Conservation (phyloP, 805 yeast species). For the Nakazawaea molendinolei region DNA sequence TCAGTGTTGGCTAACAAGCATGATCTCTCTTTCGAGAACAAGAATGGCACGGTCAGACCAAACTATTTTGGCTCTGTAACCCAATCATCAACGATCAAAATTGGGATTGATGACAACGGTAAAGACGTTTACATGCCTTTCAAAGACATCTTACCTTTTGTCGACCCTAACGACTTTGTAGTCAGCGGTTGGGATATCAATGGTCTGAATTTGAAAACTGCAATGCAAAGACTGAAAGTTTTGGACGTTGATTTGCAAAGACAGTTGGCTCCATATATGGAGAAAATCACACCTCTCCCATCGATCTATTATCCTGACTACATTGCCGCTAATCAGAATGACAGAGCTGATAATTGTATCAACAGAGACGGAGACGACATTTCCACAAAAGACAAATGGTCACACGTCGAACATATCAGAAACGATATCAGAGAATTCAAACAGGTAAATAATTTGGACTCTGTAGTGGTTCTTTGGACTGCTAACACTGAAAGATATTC, state of each 20-base stretch:
- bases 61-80: constrained; percentile 94
- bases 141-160: constrained; percentile 82
- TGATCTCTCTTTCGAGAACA: constrained; percentile 70
- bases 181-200: constrained; percentile 95
- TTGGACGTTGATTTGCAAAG: constrained; percentile 80
- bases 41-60: constrained; percentile 62
- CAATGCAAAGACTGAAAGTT: constrained; percentile 82
- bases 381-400: constrained; percentile 67
- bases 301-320: constrained; percentile 94
- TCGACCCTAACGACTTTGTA: constrained; percentile 83
- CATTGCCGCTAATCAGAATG: constrained; percentile 91
- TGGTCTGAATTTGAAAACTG: constrained; percentile 59
- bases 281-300: constrained; percentile 61
- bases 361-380: constrained; percentile 50
- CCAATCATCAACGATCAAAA: constrained; percentile 82
- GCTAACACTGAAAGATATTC: constrained; percentile 96
- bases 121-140: constrained; percentile 90
- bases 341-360: constrained; percentile 82
- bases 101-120: constrained; percentile 79
- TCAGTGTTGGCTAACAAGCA: constrained; percentile 82
- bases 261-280: constrained; percentile 60
- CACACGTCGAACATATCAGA: constrained; percentile 81
- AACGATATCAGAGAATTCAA: constrained; percentile 78
- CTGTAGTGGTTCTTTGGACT: constrained; percentile 90
- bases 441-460: constrained; percentile 63